Evolutionary conservation across 1,284 basidiomycete species (phyloP).

Genomic region (Sanghuangporus weigelae): DNA sequence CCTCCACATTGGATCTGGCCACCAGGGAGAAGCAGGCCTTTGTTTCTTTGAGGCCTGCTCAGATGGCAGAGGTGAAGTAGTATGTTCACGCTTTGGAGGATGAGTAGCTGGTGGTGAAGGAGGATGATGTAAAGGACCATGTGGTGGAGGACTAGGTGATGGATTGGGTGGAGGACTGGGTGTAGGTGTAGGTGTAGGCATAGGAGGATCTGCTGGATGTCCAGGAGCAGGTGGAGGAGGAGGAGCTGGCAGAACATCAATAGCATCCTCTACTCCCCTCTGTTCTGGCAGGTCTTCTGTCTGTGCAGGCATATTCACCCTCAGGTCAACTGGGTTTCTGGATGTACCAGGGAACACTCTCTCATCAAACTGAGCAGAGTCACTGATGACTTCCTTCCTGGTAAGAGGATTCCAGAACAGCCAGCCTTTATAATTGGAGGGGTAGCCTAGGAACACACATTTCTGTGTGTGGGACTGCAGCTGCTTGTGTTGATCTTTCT

Average conservation of each 20-base stretch:
- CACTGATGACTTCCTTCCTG: slow-evolving; percentile 7
- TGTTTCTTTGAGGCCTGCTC: no score
- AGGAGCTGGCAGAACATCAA: no score
- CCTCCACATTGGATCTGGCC: no score
- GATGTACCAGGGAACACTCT: slow-evolving; percentile 26
- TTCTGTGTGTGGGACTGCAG: no score
- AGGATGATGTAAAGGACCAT: not conserved
- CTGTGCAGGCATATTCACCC: not conserved
- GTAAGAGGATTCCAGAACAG: not conserved
- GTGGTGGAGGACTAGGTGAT: not conserved
- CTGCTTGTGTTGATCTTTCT: no score
- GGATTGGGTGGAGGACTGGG: not conserved
- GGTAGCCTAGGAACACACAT: no score
- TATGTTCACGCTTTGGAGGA: no score
- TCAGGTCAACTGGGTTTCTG: not conserved
- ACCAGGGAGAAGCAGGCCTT: no score
- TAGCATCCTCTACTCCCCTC: not conserved
- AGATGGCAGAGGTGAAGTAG: no score
- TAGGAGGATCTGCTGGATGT: not conserved
- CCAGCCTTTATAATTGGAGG: no score
- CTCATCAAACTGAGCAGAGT: slow-evolving; percentile 24
- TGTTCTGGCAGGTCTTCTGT: not conserved
- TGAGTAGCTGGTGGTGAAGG: no score
- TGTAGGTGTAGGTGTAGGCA: not conserved
- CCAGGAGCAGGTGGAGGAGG: not conserved